A percentile compares a stretch with the other conserved stretches of the same genome.
Evolutionary conservation across 1,284 basidiomycete species (phyloP).

Genomic region (Melampsora americana): DNA sequence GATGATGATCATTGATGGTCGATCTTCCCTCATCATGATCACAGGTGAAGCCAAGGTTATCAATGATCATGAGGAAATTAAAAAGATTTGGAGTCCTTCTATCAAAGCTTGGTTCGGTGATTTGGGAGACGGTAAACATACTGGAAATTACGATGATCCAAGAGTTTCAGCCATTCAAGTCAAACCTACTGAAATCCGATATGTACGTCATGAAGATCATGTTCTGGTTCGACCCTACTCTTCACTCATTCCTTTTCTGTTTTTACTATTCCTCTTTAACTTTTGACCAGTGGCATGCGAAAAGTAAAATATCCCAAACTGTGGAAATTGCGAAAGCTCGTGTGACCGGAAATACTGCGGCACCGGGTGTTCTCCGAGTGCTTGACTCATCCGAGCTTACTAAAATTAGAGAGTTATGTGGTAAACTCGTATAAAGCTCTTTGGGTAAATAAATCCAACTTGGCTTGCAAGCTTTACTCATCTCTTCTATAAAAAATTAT

Average conservation of each 20-base stretch:
- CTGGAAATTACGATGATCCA: slow-evolving; percentile 74
- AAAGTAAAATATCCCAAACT: slow-evolving; percentile 58
- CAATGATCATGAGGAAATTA: slow-evolving; percentile 65
- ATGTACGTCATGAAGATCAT: slow-evolving; percentile 14
- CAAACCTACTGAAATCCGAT: slow-evolving; percentile 65
- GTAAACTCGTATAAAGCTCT: slow-evolving; percentile 17
- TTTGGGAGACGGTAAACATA: slow-evolving; percentile 79
- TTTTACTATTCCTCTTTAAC: not conserved
- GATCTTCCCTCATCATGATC: not conserved
- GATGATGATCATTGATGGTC: slow-evolving; percentile 44
- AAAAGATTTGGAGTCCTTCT: slow-evolving; percentile 67
- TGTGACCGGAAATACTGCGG: slow-evolving; percentile 61
- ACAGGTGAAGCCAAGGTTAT: slow-evolving; percentile 57
- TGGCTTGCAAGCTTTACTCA: not conserved
- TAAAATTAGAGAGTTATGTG: slow-evolving; percentile 14
- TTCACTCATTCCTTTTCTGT: slow-evolving; percentile 57
- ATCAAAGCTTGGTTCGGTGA: slow-evolving; percentile 79
- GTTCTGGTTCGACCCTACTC: not conserved
- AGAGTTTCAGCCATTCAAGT: slow-evolving; percentile 77
- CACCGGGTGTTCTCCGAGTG: slow-evolving; percentile 65
- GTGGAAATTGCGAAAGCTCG: slow-evolving; percentile 62
- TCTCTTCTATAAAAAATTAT: not conserved
- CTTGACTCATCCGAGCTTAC: slow-evolving; percentile 64
- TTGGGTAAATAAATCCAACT: too few species aligned
- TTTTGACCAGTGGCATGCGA: slow-evolving; percentile 61